Conservation (phyloP, 2,329 filamentous ascomycete genomes). For the Chrysosporium queenslandicum region DNA sequence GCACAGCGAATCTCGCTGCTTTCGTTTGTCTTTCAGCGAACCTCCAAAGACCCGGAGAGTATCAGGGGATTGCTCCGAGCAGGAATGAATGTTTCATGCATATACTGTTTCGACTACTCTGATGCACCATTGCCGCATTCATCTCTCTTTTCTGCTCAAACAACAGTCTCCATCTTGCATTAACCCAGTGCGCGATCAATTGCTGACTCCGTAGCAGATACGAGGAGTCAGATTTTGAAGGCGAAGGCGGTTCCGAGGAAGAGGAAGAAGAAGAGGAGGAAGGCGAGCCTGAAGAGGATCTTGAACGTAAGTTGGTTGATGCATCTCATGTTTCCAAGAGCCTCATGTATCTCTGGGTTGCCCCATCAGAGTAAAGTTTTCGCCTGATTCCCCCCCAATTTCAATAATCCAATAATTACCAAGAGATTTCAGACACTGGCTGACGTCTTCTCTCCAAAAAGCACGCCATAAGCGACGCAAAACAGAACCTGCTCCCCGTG, state of each 20-base stretch:
- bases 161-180: neutral
- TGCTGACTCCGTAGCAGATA: conserved; percentile 20
- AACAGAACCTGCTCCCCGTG: conserved; percentile 18
- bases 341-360: neutral
- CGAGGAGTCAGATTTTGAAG: conserved; percentile 26
- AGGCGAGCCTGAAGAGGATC: conserved; percentile 21
- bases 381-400: neutral
- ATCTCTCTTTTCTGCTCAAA: neutral
- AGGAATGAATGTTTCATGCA: neutral
- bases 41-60: neutral
- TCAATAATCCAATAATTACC: neutral
- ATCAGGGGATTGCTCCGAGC: neutral
- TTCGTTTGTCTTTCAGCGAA: neutral
- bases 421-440: neutral
- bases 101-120: neutral
- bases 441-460: neutral
- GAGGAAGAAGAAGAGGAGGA: conserved; percentile 21
- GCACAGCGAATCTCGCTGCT: neutral
- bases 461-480: conserved; percentile 22
- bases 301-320: conserved; percentile 13
- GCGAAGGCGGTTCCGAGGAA: conserved; percentile 17
- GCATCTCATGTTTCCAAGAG: neutral
- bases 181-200: no score
- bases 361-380: neutral
- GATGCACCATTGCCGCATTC: neutral